Evolutionary conservation across 495 filamentous ascomycete genomes (phyloP), one percentile per base, ranked within the genome.

Genomic region (Aspergillus ostianus): DNA sequence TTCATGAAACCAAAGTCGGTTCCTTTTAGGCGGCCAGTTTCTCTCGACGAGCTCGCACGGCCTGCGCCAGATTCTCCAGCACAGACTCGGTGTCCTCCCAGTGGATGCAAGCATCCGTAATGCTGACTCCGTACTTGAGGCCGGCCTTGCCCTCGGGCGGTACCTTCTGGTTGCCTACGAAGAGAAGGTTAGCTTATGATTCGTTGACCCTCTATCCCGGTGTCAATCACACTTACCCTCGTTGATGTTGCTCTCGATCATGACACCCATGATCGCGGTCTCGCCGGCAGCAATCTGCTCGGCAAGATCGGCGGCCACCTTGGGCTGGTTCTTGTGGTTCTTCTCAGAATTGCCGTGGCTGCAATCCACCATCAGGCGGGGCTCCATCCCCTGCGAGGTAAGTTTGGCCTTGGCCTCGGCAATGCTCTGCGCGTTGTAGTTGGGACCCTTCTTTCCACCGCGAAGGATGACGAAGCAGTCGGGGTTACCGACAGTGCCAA

Each of bases 401-500:
- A 96, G 79, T 56, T 87, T 86, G 29, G 82, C 79, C 71, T 91
- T 91, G 13, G 90, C 86, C 50, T 85, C 87, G 9, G 77, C 79
- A 67, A 99, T 92, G 72, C 90, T 96, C 62, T 87, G 79, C 2
- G 85, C 82, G 73, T 98, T 93, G 78, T 89, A 99, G 77, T 99
- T 99, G 30, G 93, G 93, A 47, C 94, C 94, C 67, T 84, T 87
- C 68, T 89, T 97, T 48, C 95, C 95, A 58, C 95, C 95, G 56
- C 95, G 86, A 56, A 99, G 83, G 66, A 99, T 98, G 53, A 96
- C 92, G 76, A 96, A 99, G 82, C 94, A 96, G 71, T 99, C 93
- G 19, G 97, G 93, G 77, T 99, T 99, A 47, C 95, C 95, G 5
- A 87, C 84, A 6, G 95, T 99, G 58, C 92, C 92, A 4, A 97